Conservation (phyloP, 2,329 filamentous ascomycete species). For the Trichoderma sp. region DNA sequence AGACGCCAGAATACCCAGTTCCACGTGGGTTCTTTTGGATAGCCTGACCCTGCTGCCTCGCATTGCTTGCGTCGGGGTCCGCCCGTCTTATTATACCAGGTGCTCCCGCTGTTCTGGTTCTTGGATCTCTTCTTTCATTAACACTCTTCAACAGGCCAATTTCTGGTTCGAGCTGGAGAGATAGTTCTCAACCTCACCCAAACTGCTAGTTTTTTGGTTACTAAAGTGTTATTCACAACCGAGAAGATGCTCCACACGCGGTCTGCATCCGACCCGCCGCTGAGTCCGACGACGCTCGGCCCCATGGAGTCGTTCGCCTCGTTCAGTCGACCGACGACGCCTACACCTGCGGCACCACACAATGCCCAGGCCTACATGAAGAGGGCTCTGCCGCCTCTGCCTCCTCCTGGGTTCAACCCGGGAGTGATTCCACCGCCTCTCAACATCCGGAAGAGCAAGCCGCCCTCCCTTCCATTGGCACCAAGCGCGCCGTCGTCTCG, state of each 20-base stretch:
- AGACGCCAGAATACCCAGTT: constrained; percentile 20
- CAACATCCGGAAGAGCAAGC: constrained; percentile 24
- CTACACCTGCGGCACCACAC: constrained; percentile 8
- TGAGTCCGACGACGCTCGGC: constrained; percentile 1
- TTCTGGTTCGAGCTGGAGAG: constrained; percentile 9
- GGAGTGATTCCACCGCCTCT: constrained; percentile 22
- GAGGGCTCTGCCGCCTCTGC: constrained; percentile 22
- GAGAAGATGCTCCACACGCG: constrained; percentile 20
- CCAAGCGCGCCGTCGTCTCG: not conserved
- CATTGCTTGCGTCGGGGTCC: constrained; percentile 14
- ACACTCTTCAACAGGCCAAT: constrained; percentile 13
- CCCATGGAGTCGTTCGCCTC: not conserved
- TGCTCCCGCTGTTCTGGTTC: constrained; percentile 15
- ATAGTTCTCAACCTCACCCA: not conserved
- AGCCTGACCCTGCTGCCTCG: constrained; percentile 17
- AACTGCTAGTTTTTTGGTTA: not conserved
- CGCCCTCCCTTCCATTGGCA: not conserved
- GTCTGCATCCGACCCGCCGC: constrained; percentile 19
- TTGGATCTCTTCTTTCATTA: constrained; percentile 11
- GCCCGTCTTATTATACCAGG: constrained; percentile 24
- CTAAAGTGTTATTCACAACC: not conserved
- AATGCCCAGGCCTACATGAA: constrained; percentile 13
- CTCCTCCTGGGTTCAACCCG: not conserved
- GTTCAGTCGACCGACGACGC: constrained; percentile 6
- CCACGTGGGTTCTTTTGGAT: constrained; percentile 20